phyloP scores from a whole-genome alignment of 495 filamentous ascomycete genomes.

The Umbilicaria muhlenbergii region DNA sequence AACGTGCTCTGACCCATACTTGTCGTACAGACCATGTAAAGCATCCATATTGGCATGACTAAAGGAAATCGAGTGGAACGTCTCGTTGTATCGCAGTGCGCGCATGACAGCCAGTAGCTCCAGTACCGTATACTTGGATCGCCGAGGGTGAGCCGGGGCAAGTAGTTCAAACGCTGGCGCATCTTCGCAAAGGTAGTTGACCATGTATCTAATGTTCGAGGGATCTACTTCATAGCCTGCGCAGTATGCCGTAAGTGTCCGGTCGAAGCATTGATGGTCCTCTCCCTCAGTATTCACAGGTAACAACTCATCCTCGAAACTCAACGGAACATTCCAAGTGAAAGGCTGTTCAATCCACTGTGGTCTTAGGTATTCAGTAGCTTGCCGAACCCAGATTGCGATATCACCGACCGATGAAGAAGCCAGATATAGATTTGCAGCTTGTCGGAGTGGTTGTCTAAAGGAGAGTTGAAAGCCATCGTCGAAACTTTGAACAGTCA shows the following conservation, averaged over 20 bases:
- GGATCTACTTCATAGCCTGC: constrained; percentile 59
- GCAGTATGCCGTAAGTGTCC: constrained; percentile 76
- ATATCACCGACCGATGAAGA: constrained; percentile 66
- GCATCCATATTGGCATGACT: constrained; percentile 52
- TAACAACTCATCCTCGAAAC: constrained; percentile 47
- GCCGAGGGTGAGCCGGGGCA: constrained; percentile 38
- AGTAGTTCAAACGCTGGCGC: constrained; percentile 72
- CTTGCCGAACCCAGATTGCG: constrained; percentile 53
- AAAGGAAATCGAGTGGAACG: constrained; percentile 76
- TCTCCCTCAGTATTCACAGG: constrained; percentile 48
- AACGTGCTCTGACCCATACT: constrained; percentile 46
- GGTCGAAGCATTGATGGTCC: constrained; percentile 65
- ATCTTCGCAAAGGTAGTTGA: constrained; percentile 64
- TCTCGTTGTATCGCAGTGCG: constrained; percentile 82
- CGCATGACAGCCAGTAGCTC: constrained; percentile 80
- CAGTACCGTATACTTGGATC: constrained; percentile 45
- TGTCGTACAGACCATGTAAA: constrained; percentile 45
- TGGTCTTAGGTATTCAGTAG: constrained; percentile 66
- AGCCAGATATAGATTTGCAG: constrained; percentile 56
- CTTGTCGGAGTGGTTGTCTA: constrained; percentile 50
- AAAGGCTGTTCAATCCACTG: constrained; percentile 64
- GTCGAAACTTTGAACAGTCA: constrained; percentile 55
- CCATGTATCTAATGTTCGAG: constrained; percentile 59
- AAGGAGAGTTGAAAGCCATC: constrained; percentile 81
- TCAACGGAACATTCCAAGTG: constrained; percentile 43